phyloP scores from a whole-genome alignment of 2,329 filamentous ascomycete species.

The Beauveria brongniartii region DNA sequence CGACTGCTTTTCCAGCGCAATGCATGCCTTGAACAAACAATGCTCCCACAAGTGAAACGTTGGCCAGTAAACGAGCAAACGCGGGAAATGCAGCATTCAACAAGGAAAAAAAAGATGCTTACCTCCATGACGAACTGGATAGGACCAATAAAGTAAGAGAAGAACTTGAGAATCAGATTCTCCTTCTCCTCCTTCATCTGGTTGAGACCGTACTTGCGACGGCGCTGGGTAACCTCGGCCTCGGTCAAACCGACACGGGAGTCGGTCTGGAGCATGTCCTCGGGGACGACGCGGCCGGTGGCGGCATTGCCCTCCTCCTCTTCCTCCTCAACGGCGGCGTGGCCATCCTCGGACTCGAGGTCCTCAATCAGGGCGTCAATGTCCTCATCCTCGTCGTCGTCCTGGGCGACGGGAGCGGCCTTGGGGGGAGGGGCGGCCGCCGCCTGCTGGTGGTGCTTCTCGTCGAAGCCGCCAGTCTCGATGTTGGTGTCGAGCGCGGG shows the following conservation, averaged over 20 bases:
- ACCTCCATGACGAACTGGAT: slow-evolving; percentile 95
- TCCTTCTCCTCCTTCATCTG: slow-evolving; percentile 89
- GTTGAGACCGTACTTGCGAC: slow-evolving; percentile 74
- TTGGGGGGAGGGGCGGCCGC: slow-evolving; percentile 27
- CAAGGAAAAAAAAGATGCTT: slow-evolving; percentile 23
- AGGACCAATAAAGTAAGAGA: slow-evolving; percentile 75
- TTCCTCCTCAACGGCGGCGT: slow-evolving; percentile 55
- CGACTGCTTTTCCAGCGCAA: background rate
- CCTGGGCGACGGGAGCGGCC: slow-evolving; percentile 46
- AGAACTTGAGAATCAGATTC: slow-evolving; percentile 76
- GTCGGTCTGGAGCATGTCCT: slow-evolving; percentile 72
- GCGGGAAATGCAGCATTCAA: background rate
- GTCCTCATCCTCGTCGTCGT: slow-evolving; percentile 68
- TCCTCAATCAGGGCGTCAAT: slow-evolving; percentile 84
- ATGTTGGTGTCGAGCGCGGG: slow-evolving; percentile 57
- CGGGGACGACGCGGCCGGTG: slow-evolving; percentile 56
- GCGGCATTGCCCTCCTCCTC: slow-evolving; percentile 38
- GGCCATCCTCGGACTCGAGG: slow-evolving; percentile 73
- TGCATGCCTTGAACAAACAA: background rate
- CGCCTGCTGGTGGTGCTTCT: slow-evolving; percentile 42
- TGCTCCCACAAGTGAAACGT: background rate
- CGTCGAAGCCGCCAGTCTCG: slow-evolving; percentile 56
- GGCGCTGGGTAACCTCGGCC: slow-evolving; percentile 53
- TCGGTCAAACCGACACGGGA: slow-evolving; percentile 64
- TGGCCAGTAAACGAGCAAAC: background rate